These are phyloP conservation scores for Galerina marginata DNA, from an alignment of 768 basidiomycete species.

Conservation along the genomic window DNA sequence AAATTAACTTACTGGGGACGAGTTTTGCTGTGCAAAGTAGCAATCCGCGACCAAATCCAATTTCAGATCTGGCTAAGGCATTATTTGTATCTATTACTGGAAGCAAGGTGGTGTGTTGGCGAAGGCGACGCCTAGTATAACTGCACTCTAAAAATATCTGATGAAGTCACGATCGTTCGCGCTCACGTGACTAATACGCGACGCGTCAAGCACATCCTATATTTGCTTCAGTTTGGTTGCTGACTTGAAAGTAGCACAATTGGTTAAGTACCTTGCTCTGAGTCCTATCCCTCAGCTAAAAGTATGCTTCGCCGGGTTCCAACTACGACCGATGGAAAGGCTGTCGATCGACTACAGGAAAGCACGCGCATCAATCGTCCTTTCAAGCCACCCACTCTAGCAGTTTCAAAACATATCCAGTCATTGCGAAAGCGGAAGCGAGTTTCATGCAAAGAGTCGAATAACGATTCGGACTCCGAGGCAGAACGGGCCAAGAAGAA, in stretches of 20 bases:
- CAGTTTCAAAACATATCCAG: conserved; percentile 56
- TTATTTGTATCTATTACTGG: no score
- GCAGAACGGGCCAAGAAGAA: conserved; percentile 59
- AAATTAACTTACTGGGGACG: no score
- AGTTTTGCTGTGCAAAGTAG: no score
- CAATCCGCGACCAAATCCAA: no score
- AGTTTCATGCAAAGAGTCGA: conserved; percentile 82
- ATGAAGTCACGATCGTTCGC: neutral
- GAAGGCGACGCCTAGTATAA: no score
- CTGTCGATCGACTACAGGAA: conserved; percentile 71
- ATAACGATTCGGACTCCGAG: conserved; percentile 64
- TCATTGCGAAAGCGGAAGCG: conserved; percentile 86
- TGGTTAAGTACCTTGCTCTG: neutral
- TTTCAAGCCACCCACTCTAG: conserved; percentile 74
- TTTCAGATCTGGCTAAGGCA: no score
- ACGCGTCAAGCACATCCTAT: conserved; percentile 7
- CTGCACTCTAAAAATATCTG: no score
- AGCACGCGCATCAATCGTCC: conserved; percentile 78
- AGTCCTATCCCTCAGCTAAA: neutral
- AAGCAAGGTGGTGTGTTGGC: no score
- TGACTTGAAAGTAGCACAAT: neutral
- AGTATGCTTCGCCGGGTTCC: conserved; percentile 74
- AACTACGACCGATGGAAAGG: conserved; percentile 71
- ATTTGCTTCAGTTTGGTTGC: neutral
- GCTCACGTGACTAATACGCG: conserved; percentile 23